Evolutionary conservation across 495 filamentous ascomycete species (phyloP), one percentile per base, ranked within the genome.

Genomic region (Haplographium delicatum): DNA sequence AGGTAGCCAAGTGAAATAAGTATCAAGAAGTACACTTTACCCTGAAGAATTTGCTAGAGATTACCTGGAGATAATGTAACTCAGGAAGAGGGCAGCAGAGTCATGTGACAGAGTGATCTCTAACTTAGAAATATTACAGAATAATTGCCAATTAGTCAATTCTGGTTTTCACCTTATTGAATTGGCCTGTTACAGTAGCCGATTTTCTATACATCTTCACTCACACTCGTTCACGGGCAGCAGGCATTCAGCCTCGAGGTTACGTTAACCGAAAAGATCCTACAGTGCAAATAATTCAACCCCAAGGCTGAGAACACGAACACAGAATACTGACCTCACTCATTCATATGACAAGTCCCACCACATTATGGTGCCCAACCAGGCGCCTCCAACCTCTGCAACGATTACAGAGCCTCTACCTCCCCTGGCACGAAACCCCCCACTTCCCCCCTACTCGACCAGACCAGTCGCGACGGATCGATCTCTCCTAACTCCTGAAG

Each of bases 401-500:
- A 62, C 40, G n/a, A 51, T 53, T 38, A 45, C 42, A 28, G 48
- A 37, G n/a, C 25, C 52, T 28, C 38, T 46, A 2, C 52, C 56
- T 8, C 56, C 60, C 28, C 42, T 59, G 4, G 51, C 53, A 15
- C 40, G 56, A 39, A 55, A 44, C 16, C 41, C 49, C 3, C 51
- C 53, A 16, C 53, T 59, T n/a, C 54, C 58, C 4, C 10, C 44
- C 1, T 50, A 56, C 34, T 9, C 18, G 2, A 15, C 33, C 13
- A 20, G 42, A 5, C 35, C 26, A 4, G 20, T 47, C 30, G 71
- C 65, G 42, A 62, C 69, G 42, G 68, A 74, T 47, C 71, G 72
- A 9, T 71, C 71, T 44, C 83, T 79, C 44, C 79, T 95, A 16
- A 80, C 87, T 13, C 89, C 89, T 25, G 87, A 91, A 66, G 88